These are phyloP conservation scores for Annulohypoxylon truncatum DNA, from an alignment of 2,329 filamentous ascomycete species.

Conservation along the genomic window DNA sequence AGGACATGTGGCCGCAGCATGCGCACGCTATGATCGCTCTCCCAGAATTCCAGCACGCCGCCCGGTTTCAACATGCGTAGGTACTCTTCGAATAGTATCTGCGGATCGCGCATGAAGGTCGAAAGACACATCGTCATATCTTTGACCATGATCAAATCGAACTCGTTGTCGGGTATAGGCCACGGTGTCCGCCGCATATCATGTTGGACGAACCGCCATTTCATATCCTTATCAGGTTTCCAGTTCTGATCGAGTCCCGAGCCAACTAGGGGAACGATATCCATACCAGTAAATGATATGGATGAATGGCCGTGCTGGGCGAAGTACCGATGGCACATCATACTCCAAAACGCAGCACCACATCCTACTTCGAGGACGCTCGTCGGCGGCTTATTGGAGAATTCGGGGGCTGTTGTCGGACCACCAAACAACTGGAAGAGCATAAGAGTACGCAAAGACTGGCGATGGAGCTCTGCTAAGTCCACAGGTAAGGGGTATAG, in stretches of 20 bases:
- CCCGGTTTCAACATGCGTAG: constrained; percentile 81
- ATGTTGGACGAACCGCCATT: constrained; percentile 90
- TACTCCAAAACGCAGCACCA: constrained; percentile 89
- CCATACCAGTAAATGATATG: constrained; percentile 84
- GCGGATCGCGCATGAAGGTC: constrained; percentile 69
- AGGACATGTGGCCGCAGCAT: constrained; percentile 83
- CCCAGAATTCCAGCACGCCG: constrained; percentile 88
- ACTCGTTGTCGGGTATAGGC: constrained; percentile 82
- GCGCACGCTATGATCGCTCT: constrained; percentile 85
- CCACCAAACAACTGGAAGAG: constrained; percentile 84
- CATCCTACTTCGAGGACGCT: constrained; percentile 89
- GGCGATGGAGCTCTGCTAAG: constrained; percentile 85
- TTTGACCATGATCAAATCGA: constrained; percentile 90
- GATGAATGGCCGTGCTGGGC: constrained; percentile 72
- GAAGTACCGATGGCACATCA: constrained; percentile 86
- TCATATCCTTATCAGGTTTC: constrained; percentile 77
- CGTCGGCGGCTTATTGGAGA: constrained; percentile 74
- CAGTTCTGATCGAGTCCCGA: constrained; percentile 53
- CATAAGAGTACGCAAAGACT: constrained; percentile 85
- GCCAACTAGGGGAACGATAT: constrained; percentile 78
- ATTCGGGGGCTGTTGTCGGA: constrained; percentile 78
- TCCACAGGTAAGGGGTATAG: constrained; percentile 91
- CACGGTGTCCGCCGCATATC: constrained; percentile 81
- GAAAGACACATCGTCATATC: constrained; percentile 79
- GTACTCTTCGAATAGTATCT: constrained; percentile 74